A percentile compares a stretch with the other conserved stretches of the same genome.
These are phyloP conservation scores for Ustulina deusta DNA, from an alignment of 2,329 filamentous ascomycete species.

Conservation along the genomic window DNA sequence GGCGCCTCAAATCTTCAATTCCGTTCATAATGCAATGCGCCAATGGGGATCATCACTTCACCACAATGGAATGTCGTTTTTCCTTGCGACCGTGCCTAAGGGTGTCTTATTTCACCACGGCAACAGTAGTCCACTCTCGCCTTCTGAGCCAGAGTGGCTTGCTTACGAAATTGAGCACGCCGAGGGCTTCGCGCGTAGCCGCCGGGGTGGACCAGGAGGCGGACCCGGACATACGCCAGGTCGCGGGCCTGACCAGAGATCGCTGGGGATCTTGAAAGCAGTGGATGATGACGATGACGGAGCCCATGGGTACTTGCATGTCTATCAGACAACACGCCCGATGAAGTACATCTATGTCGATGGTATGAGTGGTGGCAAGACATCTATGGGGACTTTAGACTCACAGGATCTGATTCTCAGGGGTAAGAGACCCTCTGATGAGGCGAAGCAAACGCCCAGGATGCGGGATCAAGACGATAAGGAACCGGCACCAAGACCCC, in stretches of 20 bases:
- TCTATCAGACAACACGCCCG: slow-evolving; percentile 69
- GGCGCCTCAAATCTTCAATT: slow-evolving; percentile 77
- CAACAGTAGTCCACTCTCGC: slow-evolving; percentile 56
- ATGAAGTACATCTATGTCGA: slow-evolving; percentile 76
- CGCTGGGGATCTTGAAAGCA: background rate
- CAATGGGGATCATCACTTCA: slow-evolving; percentile 80
- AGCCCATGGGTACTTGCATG: slow-evolving; percentile 71
- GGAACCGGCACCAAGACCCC: background rate
- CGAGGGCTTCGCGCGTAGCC: slow-evolving; percentile 67
- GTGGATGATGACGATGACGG: slow-evolving; percentile 21
- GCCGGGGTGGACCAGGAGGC: background rate
- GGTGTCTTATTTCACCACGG: slow-evolving; percentile 79
- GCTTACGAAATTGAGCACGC: slow-evolving; percentile 84
- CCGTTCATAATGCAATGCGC: slow-evolving; percentile 76
- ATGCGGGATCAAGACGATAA: slow-evolving; percentile 22
- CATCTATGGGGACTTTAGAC: slow-evolving; percentile 73
- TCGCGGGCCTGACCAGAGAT: background rate
- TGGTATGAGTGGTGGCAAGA: slow-evolving; percentile 76
- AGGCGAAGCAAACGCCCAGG: background rate
- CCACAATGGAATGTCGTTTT: slow-evolving; percentile 81
- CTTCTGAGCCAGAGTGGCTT: slow-evolving; percentile 74
- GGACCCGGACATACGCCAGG: background rate
- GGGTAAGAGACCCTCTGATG: slow-evolving; percentile 47
- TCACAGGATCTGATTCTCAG: slow-evolving; percentile 73
- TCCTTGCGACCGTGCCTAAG: slow-evolving; percentile 72